Base-by-base conservation (phyloP, 1,284 basidiomycete species). In the Bondarzewia mesenterica region DNA sequence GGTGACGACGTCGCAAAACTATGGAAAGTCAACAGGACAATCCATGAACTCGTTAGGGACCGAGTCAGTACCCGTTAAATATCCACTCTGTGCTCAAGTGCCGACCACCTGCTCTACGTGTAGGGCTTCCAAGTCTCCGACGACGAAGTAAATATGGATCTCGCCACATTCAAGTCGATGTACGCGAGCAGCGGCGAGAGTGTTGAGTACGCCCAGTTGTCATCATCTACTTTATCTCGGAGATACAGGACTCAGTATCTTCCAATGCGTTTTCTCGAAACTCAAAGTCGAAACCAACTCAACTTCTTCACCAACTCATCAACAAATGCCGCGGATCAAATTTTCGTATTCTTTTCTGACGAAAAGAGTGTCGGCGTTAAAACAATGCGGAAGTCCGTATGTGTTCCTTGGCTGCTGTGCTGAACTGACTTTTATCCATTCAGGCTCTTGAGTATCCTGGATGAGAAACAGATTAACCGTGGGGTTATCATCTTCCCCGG, bases 401-500 rank as follows among this genome's bases (percentile, higher is more conserved):
- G 36, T 49, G 21, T 44, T 35, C 35, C n/a, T 21, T 44, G 35
- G 45, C n/a, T 50, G 35, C 36, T 10, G 27, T 38, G n/a, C 20
- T 45, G 37, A 44, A 8, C 46, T 46, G 21, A 39, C 7, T 21
- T 32, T 6, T 32, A 25, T 38, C 46, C 32, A 21, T 49, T 41
- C 63, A 96, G 93, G 62, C 75, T 98, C 57, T 78, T 96, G 48
- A 74, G 75, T 50, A 89, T 93, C 53, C 74, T 98, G 44, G 92
- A 95, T 63, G 88, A 92, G 64, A 89, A 93, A 65, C 80, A 79
- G 49, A 97, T 98, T 42, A 80, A 84, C 58, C 77, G 88, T 54
- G 96, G 95, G 6, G 88, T 99, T 64, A 90, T 99, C 53, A 91
- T 99, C 57, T 98, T 93, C 72, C 85, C 90, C 21, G 90, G 91